Base-by-base conservation (phyloP, 345 rosid genomes). In the Aegle marmelos region DNA sequence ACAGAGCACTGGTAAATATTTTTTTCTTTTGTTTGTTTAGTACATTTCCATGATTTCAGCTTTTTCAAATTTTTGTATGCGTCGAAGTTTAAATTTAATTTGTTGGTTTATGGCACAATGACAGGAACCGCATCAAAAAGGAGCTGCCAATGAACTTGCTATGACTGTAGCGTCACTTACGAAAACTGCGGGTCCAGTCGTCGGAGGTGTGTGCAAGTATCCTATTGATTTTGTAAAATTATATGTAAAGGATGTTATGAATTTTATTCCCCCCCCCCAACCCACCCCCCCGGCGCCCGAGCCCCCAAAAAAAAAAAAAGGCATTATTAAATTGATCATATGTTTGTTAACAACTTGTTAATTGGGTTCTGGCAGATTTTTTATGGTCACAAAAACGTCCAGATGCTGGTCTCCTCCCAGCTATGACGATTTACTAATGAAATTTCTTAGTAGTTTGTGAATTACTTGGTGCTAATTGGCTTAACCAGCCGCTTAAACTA, bases 351-450 rank as follows among this genome's bases (percentile, higher is more conserved):
- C 39, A 41, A 59, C 21, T 58, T 6, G 2, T 27, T 56, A 68
- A 58, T 16, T 21, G 31, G n/a, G 25, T 67, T 25, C 21, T 72
- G 41, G 76, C 88, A 89, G 91, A n/a, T 83, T 89, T 61, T 89
- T 90, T 41, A n/a, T 87, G 90, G 91, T 86, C 88, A 11, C 87
- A 89, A 68, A 87, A 74, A 77, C 91, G 85, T 53, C 87, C 13
- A 41, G 71, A 85, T 73, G 84, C 84, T n/a, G 70, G 70, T 2
- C 83, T 89, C 59, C 83, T 87, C 58, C 90, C 89, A 6, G 37
- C 13, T 39, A 39, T 9, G 45, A 39, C 9, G 45, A 39, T 39
- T 2, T 39, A 9, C 13, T 39, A 39, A 9, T 39, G 45, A 34
- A 39, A 39, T 39, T 39, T 39, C 3, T 39, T 13, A 2, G 3